phyloP scores from a whole-genome alignment of 2,329 filamentous ascomycete genomes.

The Neofusicoccum cordaticola region DNA sequence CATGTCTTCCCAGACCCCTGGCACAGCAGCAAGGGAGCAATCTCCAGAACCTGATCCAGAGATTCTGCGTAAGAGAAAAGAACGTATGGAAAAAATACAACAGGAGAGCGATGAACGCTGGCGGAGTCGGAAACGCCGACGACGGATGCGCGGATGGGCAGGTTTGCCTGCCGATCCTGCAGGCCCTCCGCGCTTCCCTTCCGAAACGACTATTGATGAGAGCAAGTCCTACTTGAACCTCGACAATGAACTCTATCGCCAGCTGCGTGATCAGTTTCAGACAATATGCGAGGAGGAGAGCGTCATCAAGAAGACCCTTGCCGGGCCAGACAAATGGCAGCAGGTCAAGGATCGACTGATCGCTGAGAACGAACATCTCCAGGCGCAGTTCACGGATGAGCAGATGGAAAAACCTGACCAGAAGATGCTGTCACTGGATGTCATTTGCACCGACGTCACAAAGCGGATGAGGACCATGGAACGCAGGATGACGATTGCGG shows the following conservation, averaged over 20 bases:
- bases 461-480: conserved; percentile 70
- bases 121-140: conserved; percentile 63
- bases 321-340: conserved; percentile 72
- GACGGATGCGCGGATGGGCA: conserved; percentile 66
- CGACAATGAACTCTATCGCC: conserved; percentile 61
- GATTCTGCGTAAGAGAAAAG: conserved; percentile 52
- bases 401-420: conserved; percentile 33
- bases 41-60: conserved; percentile 43
- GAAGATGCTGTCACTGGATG: conserved; percentile 69
- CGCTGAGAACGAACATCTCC: conserved; percentile 62
- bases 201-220: conserved; percentile 78
- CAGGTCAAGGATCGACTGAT: conserved; percentile 66
- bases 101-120: conserved; percentile 61
- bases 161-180: conserved; percentile 66
- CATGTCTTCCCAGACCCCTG: neutral
- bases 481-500: conserved; percentile 66
- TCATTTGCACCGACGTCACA: conserved; percentile 77
- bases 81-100: conserved; percentile 55
- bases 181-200: conserved; percentile 71
- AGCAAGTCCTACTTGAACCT: conserved; percentile 68
- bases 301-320: conserved; percentile 73
- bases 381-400: conserved; percentile 57
- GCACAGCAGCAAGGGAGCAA: neutral
- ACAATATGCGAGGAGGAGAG: conserved; percentile 65
- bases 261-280: conserved; percentile 65